A percentile compares a stretch with the other conserved stretches of the same genome.
These are phyloP conservation scores for Globisporangium spiculum DNA, from an alignment of 352 stramenopile genomes.

Conservation along the genomic window DNA sequence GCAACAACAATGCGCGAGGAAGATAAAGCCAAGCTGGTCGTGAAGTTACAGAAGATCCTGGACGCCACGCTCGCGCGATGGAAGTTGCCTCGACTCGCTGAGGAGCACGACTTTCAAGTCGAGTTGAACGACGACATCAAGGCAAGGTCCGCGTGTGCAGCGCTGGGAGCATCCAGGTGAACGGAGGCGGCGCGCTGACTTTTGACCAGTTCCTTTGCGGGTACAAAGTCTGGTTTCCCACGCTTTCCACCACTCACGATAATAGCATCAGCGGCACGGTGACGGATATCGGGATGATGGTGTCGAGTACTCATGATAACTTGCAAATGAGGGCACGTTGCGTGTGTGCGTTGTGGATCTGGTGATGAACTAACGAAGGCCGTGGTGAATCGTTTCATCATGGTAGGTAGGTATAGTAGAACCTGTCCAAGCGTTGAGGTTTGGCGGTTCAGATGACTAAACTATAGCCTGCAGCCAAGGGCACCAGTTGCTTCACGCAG, in stretches of 20 bases:
- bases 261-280: background rate
- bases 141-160: background rate
- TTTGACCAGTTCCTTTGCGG: background rate
- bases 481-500: too few relatives aligned
- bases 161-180: constrained; percentile 2
- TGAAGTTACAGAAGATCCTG: background rate
- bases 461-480: too few relatives aligned
- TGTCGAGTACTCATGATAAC: too few relatives aligned
- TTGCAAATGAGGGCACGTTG: too few relatives aligned
- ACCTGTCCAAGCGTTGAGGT: too few relatives aligned
- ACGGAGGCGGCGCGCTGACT: background rate
- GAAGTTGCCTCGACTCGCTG: background rate
- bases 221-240: background rate
- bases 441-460: too few relatives aligned
- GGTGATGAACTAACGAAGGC: too few relatives aligned
- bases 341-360: too few relatives aligned
- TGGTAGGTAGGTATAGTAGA: too few relatives aligned
- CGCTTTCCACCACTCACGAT: background rate
- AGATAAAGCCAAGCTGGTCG: background rate
- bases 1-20: background rate
- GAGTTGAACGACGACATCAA: background rate
- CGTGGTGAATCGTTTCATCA: too few relatives aligned
- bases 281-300: background rate
- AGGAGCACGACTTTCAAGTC: background rate
- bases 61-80: background rate